phyloP scores from a whole-genome alignment of 805 yeast species.

The Candida coquimbonensis region DNA sequence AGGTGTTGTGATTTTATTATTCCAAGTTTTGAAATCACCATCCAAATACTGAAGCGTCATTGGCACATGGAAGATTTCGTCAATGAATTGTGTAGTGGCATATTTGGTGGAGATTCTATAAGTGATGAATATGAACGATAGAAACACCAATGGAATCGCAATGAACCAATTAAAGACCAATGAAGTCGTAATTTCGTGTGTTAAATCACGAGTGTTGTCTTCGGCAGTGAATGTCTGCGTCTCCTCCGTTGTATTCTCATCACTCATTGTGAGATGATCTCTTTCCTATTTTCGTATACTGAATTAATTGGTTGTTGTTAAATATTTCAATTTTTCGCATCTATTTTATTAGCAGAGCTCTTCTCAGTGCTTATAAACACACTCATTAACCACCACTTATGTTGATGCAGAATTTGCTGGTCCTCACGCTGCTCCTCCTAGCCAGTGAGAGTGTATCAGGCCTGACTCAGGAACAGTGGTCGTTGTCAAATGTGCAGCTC shows the following conservation, averaged over 20 bases:
- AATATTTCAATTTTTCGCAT: not conserved
- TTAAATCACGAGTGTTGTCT: conserved; percentile 15
- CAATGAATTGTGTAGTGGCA: conserved; percentile 36
- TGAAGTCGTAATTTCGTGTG: conserved; percentile 20
- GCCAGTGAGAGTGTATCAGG: not conserved
- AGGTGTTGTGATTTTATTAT: conserved; percentile 90
- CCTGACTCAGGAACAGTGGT: conserved; percentile 24
- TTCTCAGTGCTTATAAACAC: too few species aligned
- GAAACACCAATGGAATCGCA: conserved; percentile 23
- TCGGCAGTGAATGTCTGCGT: not conserved
- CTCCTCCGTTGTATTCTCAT: not conserved
- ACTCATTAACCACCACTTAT: not conserved
- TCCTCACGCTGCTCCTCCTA: not conserved
- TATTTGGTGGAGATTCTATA: conserved; percentile 22
- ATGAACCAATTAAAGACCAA: conserved; percentile 27
- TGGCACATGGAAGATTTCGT: conserved; percentile 80
- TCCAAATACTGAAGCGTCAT: conserved; percentile 66
- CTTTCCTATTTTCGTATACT: not conserved
- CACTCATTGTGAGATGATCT: not conserved
- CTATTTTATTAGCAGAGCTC: too few species aligned
- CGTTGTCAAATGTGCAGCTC: conserved; percentile 24
- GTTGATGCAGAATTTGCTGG: not conserved
- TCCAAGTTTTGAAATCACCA: conserved; percentile 66
- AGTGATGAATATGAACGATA: conserved; percentile 24
- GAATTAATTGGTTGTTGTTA: not conserved